phyloP scores from a whole-genome alignment of 768 basidiomycete species.

The Boletales sp. region DNA sequence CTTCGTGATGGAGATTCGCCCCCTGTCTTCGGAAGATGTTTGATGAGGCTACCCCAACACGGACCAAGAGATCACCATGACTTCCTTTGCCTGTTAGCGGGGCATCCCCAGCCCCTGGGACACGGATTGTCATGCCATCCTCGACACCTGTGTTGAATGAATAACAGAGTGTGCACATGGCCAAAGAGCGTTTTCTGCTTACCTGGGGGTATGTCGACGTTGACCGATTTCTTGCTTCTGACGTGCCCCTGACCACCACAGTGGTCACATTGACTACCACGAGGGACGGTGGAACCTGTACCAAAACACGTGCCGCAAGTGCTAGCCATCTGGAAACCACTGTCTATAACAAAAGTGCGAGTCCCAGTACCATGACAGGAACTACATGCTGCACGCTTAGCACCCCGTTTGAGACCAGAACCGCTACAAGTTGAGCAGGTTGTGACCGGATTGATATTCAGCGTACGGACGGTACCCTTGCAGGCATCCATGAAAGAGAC shows the following conservation, averaged over 20 bases:
- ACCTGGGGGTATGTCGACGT: constrained; percentile 86
- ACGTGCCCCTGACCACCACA: constrained; percentile 91
- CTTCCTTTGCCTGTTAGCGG: constrained; percentile 75
- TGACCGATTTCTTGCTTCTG: constrained; percentile 68
- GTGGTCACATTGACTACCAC: constrained; percentile 67
- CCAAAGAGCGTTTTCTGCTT: constrained; percentile 27
- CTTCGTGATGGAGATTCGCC: constrained; percentile 84
- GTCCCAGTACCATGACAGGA: constrained; percentile 86
- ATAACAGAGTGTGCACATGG: constrained; percentile 2
- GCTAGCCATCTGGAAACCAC: constrained; percentile 95
- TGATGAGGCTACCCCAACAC: constrained; percentile 80
- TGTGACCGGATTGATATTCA: constrained; percentile 76
- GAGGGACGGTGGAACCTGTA: constrained; percentile 74
- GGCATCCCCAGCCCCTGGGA: constrained; percentile 80
- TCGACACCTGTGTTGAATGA: constrained; percentile 65
- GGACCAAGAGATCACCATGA: constrained; percentile 82
- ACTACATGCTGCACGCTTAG: constrained; percentile 74
- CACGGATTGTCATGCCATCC: constrained; percentile 87
- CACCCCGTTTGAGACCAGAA: constrained; percentile 81
- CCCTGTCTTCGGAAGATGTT: constrained; percentile 89
- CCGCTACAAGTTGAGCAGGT: constrained; percentile 85
- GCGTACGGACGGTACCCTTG: constrained; percentile 74
- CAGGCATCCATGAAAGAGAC: constrained; percentile 94
- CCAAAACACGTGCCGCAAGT: constrained; percentile 85
- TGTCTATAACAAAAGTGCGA: constrained; percentile 84